Evolutionary conservation across 2,329 filamentous ascomycete genomes (phyloP), one percentile per base, ranked within the genome.

Genomic region (Colletotrichum spaethianum): DNA sequence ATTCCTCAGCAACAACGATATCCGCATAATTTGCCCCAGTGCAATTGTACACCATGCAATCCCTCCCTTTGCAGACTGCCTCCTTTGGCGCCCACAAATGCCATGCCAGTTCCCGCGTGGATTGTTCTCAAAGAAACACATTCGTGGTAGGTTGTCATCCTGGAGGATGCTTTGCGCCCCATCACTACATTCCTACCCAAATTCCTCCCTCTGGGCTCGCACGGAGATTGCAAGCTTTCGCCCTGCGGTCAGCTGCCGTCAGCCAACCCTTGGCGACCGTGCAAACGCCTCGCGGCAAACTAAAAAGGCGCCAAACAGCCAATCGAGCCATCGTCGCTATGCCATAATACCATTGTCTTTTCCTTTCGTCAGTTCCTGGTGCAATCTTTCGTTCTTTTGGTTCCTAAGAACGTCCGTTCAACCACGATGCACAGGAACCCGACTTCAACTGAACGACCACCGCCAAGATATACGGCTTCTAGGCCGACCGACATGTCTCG

Each of bases 191-290:
- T 72, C 52, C 69, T 57, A n/a, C 44, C 20, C 14, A 18, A 59
- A 55, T 64, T 55, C 65, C 60, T 70, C 67, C 63, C 48, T 72
- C 69, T 33, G 7, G 53, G 59, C 59, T 55, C 65, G 28, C 33
- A 44, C 44, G 59, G 70, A 72, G 61, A 72, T 72, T 72, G 70
- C 64, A 48, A 33, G 14, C 26, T 40, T 46, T 64, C 70, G 44
- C 70, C 70, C 70, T 72, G 70, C 70, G 60, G 70, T 70, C 70
- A 70, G 70, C 70, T 64, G 65, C 66, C 36, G 70, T 72, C 52
- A 72, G 70, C 70, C 52, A 72, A 53, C 70, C 46, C 70, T 70
- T 72, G 60, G 70, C 70, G 38, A 33, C 65, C 38, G 70, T 33
- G 59, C 70, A 50, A 63, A 64, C 65, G 65, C 70, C 59, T 57